Conservation (phyloP, 805 yeast species). For the Tetrapisispora arboricola region DNA sequence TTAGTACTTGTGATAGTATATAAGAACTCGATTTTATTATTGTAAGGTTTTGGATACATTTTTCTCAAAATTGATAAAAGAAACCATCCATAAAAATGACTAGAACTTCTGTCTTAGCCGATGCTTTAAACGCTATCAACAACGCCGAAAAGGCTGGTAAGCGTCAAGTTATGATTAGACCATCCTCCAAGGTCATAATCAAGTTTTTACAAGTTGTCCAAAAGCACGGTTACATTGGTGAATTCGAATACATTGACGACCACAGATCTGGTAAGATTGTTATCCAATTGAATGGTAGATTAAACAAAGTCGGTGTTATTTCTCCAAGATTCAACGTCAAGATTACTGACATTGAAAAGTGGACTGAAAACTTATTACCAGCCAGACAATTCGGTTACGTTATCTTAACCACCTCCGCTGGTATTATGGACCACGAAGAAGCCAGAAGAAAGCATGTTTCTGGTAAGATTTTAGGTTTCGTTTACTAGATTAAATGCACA, state of each 20-base stretch:
- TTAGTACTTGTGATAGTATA: too few relatives aligned
- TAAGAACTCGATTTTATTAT: too few relatives aligned
- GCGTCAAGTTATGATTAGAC: slow-evolving; percentile 97
- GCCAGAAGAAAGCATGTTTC: slow-evolving; percentile 99
- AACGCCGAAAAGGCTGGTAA: slow-evolving; percentile 99
- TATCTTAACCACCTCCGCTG: slow-evolving; percentile 97
- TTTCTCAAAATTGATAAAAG: slow-evolving; percentile 3
- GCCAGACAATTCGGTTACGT: slow-evolving; percentile 99
- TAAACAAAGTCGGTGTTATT: slow-evolving; percentile 97
- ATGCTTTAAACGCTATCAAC: slow-evolving; percentile 96
- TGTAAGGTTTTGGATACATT: too few relatives aligned
- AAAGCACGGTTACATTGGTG: slow-evolving; percentile 98
- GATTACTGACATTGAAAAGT: slow-evolving; percentile 90
- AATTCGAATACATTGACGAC: slow-evolving; percentile 96
- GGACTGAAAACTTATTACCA: slow-evolving; percentile 97
- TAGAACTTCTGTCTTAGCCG: slow-evolving; percentile 97
- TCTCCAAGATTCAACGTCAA: slow-evolving; percentile 98
- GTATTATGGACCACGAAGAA: slow-evolving; percentile 99
- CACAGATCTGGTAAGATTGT: slow-evolving; percentile 98
- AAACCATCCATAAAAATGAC: slow-evolving; percentile 51
- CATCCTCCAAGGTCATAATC: slow-evolving; percentile 96
- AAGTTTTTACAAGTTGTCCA: slow-evolving; percentile 95
- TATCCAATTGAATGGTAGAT: slow-evolving; percentile 93
- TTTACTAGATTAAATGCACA: slow-evolving; percentile 84
- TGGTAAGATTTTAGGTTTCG: slow-evolving; percentile 97